Conservation (phyloP, 1,139 yeast genomes). For the Suhomyces anneliseae region DNA sequence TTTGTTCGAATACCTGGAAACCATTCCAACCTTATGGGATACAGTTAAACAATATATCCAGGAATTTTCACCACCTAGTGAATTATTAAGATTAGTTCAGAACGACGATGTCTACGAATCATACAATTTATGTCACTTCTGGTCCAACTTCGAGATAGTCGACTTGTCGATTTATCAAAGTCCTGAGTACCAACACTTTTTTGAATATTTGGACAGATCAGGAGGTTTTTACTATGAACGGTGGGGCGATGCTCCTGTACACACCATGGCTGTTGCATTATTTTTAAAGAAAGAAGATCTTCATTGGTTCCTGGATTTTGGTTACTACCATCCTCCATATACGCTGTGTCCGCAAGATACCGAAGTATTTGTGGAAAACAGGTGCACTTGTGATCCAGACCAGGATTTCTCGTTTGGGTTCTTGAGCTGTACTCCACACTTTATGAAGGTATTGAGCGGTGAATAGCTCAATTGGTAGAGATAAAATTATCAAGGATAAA, state of each 20-base stretch:
- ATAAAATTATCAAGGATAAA: no score
- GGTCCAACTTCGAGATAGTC: slow-evolving; percentile 43
- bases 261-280: slow-evolving; percentile 30
- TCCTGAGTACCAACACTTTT: slow-evolving; percentile 24
- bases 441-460: slow-evolving; percentile 13
- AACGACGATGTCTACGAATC: slow-evolving; percentile 23
- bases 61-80: slow-evolving; percentile 6
- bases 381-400: slow-evolving; percentile 35
- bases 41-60: slow-evolving; percentile 19
- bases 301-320: slow-evolving; percentile 35
- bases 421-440: slow-evolving; percentile 35
- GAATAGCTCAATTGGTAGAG: no score
- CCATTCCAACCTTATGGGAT: slow-evolving; percentile 36
- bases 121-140: slow-evolving; percentile 40
- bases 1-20: slow-evolving; percentile 34
- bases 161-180: slow-evolving; percentile 26
- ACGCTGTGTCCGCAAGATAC: slow-evolving; percentile 32
- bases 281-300: slow-evolving; percentile 25
- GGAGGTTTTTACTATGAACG: slow-evolving; percentile 44
- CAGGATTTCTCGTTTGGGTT: slow-evolving; percentile 28
- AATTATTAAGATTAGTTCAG: slow-evolving; percentile 11
- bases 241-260: slow-evolving; percentile 47
- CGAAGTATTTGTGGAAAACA: slow-evolving; percentile 15
- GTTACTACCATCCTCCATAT: slow-evolving; percentile 39
- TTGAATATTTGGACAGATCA: slow-evolving; percentile 26